These are phyloP conservation scores for Phytopythium mirpurense DNA, from an alignment of 352 stramenopile species.

Conservation along the genomic window DNA sequence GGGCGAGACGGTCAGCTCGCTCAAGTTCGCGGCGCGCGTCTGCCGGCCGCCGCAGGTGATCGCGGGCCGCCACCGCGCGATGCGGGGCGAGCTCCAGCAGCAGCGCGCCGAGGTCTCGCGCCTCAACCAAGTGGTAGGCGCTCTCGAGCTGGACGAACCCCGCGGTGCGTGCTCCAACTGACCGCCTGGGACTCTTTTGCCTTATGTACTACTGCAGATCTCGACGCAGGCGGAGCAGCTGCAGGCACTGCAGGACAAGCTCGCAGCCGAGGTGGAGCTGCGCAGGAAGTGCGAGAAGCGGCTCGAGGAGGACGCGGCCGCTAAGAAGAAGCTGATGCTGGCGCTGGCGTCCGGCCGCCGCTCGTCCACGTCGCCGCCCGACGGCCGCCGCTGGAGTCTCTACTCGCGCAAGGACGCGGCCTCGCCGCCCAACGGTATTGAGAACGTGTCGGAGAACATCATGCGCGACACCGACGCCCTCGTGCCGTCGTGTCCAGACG, in stretches of 20 bases:
- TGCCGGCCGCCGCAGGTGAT: conserved; percentile 25
- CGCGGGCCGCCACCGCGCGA: background rate
- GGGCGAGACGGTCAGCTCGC: conserved; percentile 67
- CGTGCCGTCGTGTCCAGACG: conserved; percentile 25
- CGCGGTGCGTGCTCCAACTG: too few relatives aligned
- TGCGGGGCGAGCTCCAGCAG: conserved; percentile 7
- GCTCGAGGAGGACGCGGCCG: conserved; percentile 54
- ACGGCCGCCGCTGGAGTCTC: conserved; percentile 59
- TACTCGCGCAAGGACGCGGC: conserved; percentile 57
- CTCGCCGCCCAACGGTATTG: conserved; percentile 45
- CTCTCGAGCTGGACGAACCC: background rate
- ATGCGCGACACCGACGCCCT: conserved; percentile 23
- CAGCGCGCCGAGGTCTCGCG: conserved; percentile 56
- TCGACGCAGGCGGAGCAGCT: conserved; percentile 56
- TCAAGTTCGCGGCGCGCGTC: conserved; percentile 72
- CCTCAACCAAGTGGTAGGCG: conserved; percentile 54
- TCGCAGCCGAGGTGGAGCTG: conserved; percentile 52
- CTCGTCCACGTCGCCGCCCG: conserved; percentile 10
- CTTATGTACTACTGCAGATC: too few relatives aligned
- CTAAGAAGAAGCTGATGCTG: conserved; percentile 34
- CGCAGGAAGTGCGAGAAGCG: conserved; percentile 75
- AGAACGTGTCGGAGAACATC: conserved; percentile 80
- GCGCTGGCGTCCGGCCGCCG: conserved; percentile 1
- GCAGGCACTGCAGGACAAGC: conserved; percentile 63
- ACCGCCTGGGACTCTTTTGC: too few relatives aligned